Percentiles rank a stretch among this genome's conserved stretches.
Evolutionary conservation across 306 rosid species (phyloP).

Genomic region (Vicia sativa): DNA sequence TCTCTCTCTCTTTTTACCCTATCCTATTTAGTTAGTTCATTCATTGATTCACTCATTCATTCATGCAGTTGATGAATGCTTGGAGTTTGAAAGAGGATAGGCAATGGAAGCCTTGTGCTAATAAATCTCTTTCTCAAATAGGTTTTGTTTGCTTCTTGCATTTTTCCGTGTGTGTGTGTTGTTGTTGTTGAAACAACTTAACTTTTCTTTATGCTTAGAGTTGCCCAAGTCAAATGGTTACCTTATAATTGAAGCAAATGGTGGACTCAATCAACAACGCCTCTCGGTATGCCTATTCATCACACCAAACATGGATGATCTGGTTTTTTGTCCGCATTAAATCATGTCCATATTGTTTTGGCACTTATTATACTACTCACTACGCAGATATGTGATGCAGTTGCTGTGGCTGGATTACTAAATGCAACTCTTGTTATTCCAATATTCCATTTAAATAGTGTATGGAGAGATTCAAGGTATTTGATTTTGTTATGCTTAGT

Average conservation of each 20-base stretch:
- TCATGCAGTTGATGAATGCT: constrained; percentile 67
- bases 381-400: constrained; percentile 91
- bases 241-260: constrained; percentile 96
- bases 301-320: constrained; percentile 14
- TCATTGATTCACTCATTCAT: background rate
- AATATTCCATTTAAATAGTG: constrained; percentile 93
- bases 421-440: constrained; percentile 95
- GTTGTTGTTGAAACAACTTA: constrained; percentile 28
- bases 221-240: constrained; percentile 85
- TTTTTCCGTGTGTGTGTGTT: constrained; percentile 22
- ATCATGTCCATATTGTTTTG: constrained; percentile 24
- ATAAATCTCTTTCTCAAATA: constrained; percentile 45
- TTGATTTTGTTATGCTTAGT: constrained; percentile 20
- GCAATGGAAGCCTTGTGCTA: constrained; percentile 80
- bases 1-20: background rate
- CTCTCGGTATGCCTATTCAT: constrained; percentile 72
- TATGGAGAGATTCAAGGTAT: constrained; percentile 96
- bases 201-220: constrained; percentile 48
- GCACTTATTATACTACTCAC: constrained; percentile 32
- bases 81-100: constrained; percentile 63
- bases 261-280: constrained; percentile 96
- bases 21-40: constrained; percentile 8
- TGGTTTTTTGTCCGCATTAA: constrained; percentile 18
- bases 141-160: constrained; percentile 44
- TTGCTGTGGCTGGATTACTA: constrained; percentile 96